Base-by-base conservation (phyloP, 169 alveolate species). In the Sarcocystis neurona region DNA sequence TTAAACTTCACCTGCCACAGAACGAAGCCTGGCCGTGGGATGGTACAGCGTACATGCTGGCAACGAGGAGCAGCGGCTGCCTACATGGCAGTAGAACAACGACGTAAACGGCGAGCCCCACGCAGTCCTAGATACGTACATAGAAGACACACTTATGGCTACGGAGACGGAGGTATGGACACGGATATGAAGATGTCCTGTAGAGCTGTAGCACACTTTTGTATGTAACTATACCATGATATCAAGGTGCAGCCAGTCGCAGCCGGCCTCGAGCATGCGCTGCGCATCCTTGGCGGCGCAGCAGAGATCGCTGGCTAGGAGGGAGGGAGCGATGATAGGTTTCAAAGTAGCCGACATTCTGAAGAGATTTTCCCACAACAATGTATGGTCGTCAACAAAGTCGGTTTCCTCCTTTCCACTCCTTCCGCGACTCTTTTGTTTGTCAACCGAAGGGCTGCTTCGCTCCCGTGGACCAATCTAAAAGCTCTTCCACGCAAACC, bases 231-330 rank as follows among this genome's bases (percentile, higher is more conserved):
- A 39, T 10, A 88, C 94, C 94, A 92, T 88, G 72, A 92, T 84
- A 47, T 92, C 94, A 20, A 92, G 88, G 39, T 92, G 94, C 53
- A 92, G 87, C 93, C 93, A 88, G 84, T 92, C 89, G n/a, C 87
- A 89, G 12, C 93, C 94, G 18, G 82, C 93, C n/a, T 74, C 86
- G 30, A 84, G 34, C 87, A 92, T 80, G 30, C 53, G n/a, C 77
- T 84, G 47, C 18, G 84, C 60, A 10, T 92, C 93, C 2, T 39
- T 48, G 18, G 68, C 85, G 23, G 89, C 87, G 20, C 72, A 30
- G 63, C 92, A 87, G 30, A 92, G 85, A 80, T 92, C 93, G 27
- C 90, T 63, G 15, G 93, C 91, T 18, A 92, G 93, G 43, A 92
- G 84, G 2, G 91, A 79, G 77, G 94, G 93, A 41, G 88, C 85